Evolutionary conservation across 2,329 filamentous ascomycete species (phyloP).

Genomic region (Amesomyces nigricolor): DNA sequence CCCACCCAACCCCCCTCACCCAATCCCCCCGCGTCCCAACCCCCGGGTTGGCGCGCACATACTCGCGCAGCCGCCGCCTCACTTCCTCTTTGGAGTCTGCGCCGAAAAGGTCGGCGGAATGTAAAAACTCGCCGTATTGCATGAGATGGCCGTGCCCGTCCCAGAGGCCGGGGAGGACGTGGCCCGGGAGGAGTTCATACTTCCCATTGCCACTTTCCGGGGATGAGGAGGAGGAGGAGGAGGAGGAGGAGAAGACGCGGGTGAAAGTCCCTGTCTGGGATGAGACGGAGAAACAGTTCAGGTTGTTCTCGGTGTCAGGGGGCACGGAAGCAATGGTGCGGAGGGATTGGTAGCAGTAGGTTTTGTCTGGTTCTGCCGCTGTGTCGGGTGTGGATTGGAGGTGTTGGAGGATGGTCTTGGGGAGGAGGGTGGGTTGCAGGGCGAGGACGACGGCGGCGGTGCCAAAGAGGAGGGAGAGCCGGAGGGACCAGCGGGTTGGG

Average conservation of each 20-base stretch:
- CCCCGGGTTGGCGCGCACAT: constrained; percentile 44
- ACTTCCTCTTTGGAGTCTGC: constrained; percentile 51
- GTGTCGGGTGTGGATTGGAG: background rate
- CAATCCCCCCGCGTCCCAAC: constrained; percentile 52
- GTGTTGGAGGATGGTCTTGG: background rate
- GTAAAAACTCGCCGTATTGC: constrained; percentile 60
- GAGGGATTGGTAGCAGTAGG: constrained; percentile 38
- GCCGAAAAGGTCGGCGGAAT: constrained; percentile 60
- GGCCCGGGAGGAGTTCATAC: constrained; percentile 34
- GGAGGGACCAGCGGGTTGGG: constrained; percentile 15
- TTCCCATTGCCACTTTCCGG: background rate
- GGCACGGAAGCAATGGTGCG: constrained; percentile 22
- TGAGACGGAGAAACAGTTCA: constrained; percentile 19
- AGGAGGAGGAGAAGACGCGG: constrained; percentile 5
- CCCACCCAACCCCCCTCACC: constrained; percentile 65
- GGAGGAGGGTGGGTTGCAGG: constrained; percentile 5
- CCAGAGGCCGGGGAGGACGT: constrained; percentile 62
- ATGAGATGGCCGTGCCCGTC: constrained; percentile 65
- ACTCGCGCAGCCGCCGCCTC: constrained; percentile 45
- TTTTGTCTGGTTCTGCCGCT: constrained; percentile 14
- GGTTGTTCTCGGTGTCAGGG: background rate
- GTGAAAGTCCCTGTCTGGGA: constrained; percentile 6
- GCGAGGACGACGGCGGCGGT: constrained; percentile 18
- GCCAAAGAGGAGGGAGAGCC: constrained; percentile 19
- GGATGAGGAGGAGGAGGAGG: background rate